Evolutionary conservation across 352 stramenopile genomes (phyloP), one percentile per base, ranked within the genome.

Genomic region (Blastocystis sp.): DNA sequence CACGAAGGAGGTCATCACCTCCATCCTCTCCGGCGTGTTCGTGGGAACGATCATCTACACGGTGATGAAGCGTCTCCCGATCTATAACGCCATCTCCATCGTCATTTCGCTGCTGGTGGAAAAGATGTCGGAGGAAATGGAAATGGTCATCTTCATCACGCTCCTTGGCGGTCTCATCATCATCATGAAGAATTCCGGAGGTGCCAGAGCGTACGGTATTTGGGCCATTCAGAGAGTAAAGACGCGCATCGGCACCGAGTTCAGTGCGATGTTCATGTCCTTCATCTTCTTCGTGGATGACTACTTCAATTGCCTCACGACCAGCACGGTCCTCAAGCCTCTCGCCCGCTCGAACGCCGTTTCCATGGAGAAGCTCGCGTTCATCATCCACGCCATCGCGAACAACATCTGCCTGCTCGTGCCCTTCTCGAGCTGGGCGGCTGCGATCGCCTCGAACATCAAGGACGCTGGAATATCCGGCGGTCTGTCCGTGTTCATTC

Each of bases 251-350:
- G 77, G 62, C 17, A 87, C 77, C 40, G 65, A 87, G 21, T 87
- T 87, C 71, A 62, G 28, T 43, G 65, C 77, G 38, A 62, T 70
- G 38, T 74, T 87, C 19, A 77, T 87, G 65, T 59, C 62, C 38
- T 34, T 74, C 24, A 19, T 87, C 3, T 77, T 87, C 59, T 87
- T 87, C 71, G 77, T 87, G 40, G 77, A 87, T 74, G 77, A 87
- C 28, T 87, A 87, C 65, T 87, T 87, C 59, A 87, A 87, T 63
- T 87, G 77, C 68, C 45, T 87, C 6, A 87, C 62, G 3, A 87
- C 62, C 10, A 77, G 77, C 71, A 87, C 77, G 7, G 65, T 87
- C 17, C 62, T 87, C 10, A 87, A 77, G 24, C 77, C 77, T n/a
- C 45, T 87, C 3, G 77, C 77, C 2, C 21, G 54, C 7, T 61